A percentile compares a stretch with the other conserved stretches of the same genome.
Conservation (phyloP, 2,329 filamentous ascomycete genomes). For the Neofusicoccum sp. region DNA sequence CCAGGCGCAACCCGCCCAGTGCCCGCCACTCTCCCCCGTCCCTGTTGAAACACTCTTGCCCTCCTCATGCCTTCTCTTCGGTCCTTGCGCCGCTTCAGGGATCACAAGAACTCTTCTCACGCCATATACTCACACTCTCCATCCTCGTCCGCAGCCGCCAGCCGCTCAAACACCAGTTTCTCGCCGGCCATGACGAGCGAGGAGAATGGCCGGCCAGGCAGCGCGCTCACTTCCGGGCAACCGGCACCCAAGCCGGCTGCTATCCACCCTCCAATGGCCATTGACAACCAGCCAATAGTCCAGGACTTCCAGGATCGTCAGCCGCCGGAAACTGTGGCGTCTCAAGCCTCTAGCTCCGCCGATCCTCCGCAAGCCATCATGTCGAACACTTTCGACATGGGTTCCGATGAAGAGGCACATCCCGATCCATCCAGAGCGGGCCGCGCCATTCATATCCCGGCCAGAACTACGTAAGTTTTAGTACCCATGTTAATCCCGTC, state of each 20-base stretch:
- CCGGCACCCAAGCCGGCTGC: neutral
- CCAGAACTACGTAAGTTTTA: conserved; percentile 1
- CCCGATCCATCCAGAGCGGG: neutral
- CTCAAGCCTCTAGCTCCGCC: neutral
- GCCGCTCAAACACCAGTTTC: neutral
- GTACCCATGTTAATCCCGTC: too few species aligned
- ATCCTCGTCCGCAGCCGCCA: neutral
- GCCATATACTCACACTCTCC: neutral
- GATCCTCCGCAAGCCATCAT: neutral
- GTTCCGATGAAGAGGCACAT: conserved; percentile 3
- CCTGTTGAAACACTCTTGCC: neutral
- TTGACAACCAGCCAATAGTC: neutral
- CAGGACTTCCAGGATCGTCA: conserved; percentile 2
- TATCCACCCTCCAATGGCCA: neutral
- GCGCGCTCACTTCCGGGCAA: neutral
- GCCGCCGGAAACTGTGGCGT: neutral
- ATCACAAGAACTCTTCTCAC: neutral
- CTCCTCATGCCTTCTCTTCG: neutral
- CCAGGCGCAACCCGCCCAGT: neutral
- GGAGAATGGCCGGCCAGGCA: neutral
- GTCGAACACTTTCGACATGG: conserved; percentile 8
- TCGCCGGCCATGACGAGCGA: neutral
- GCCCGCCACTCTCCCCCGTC: too few species aligned
- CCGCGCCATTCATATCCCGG: neutral
- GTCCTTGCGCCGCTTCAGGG: neutral